Base-by-base conservation (phyloP, 2,329 filamentous ascomycete species). In the Trichothecium roseum region DNA sequence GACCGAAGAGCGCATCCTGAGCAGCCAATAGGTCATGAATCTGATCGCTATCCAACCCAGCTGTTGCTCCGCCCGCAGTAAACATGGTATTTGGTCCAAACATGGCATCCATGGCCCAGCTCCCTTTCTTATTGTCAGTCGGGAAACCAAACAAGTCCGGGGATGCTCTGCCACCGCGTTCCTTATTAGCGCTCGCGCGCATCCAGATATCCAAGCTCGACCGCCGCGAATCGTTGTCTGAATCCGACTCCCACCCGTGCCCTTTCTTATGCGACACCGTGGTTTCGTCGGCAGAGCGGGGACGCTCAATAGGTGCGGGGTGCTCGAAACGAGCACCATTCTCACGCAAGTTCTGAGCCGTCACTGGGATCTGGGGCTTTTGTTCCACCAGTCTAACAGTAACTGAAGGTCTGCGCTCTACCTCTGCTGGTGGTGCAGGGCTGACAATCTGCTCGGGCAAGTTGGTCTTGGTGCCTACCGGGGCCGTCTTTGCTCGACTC, bases 201-300 rank as follows among this genome's bases (percentile, higher is more conserved):
- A 77, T 63, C 72, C 72, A 78, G 17, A 72, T 70, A 36, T 77
- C 73, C 5, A 70, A 60, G 40, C 64, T 70, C 1, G 68, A 72
- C 1, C 64, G 56, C 4, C 64, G 48, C 2, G 68, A 72, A 2
- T 52, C 46, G n/a, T 56, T 59, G 13, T 64, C 60, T 7, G 56
- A 53, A 27, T 61, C 61, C 4, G 60, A 64, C 24, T 66, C 59
- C 58, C 68, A 69, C 32, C 58, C 66, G 13, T 62, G 53, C 2
- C 51, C 56, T 18, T 57, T 54, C 28, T 49, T 48, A 29, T 56
- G 53, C 10, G 64, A 66, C 3, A 62, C 48, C 0, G 61, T 64
- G 0, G 64, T 64, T 35, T 67, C 68, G 13, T 60, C 62, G 3
- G 64, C 62, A 3, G 70, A 72, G 4, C 57, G 63, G 10, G 68